A percentile compares a stretch with the other conserved stretches of the same genome.
Evolutionary conservation across 768 basidiomycete genomes (phyloP).

Genomic region (Suillus placidus): DNA sequence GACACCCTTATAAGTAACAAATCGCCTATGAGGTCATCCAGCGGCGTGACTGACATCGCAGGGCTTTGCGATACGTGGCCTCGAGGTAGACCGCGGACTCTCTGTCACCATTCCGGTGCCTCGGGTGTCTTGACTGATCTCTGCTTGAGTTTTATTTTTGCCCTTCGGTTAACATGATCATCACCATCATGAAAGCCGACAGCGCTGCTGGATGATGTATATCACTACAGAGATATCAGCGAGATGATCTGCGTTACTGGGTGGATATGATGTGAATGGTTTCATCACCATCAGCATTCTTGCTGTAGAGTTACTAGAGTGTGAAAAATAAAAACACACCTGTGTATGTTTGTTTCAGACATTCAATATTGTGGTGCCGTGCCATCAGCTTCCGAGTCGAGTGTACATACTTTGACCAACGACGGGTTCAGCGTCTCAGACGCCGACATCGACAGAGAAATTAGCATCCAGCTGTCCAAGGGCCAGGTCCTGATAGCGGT

Average conservation of each 20-base stretch:
- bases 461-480: not conserved
- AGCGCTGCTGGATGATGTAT: constrained; percentile 12
- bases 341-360: constrained; percentile 28
- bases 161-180: constrained; percentile 28
- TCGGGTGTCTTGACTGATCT: constrained; percentile 26
- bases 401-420: not conserved
- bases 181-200: too few species aligned
- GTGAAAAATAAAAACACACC: constrained; percentile 21
- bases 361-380: constrained; percentile 22
- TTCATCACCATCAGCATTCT: not conserved
- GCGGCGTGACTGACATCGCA: constrained; percentile 28
- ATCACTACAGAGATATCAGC: constrained; percentile 15
- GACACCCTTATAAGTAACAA: constrained; percentile 33
- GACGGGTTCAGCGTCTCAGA: not conserved
- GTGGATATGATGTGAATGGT: not conserved
- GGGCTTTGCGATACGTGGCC: constrained; percentile 23
- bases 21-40: constrained; percentile 18
- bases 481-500: not conserved
- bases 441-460: not conserved
- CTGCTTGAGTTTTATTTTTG: constrained; percentile 28
- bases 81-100: constrained; percentile 26
- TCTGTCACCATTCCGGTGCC: constrained; percentile 23
- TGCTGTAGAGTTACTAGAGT: not conserved
- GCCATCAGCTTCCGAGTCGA: constrained; percentile 14
- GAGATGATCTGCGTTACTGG: not conserved